Evolutionary conservation across 108 stramenopile genomes (phyloP).

Genomic region (Mayamaea pseudoterrestris): DNA sequence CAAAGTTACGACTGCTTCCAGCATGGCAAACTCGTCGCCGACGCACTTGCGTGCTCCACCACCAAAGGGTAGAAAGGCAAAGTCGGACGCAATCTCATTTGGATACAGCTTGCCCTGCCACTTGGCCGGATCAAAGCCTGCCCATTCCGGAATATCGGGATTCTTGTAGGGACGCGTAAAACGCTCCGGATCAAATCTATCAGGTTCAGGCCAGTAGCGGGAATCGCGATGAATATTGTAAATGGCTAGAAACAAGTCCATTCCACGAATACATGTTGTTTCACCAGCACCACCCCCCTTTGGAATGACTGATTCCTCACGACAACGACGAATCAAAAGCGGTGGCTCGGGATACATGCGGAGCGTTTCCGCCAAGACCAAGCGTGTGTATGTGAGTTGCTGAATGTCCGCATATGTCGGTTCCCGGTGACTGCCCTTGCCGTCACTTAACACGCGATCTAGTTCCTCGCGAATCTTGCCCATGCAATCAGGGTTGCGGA

Average conservation of each 20-base stretch:
- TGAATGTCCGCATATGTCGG: constrained; percentile 81
- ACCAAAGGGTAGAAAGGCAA: constrained; percentile 84
- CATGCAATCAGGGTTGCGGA: constrained; percentile 74
- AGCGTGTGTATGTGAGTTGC: constrained; percentile 66
- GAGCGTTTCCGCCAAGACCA: constrained; percentile 82
- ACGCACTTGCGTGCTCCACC: constrained; percentile 93
- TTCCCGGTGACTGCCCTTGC: too few relatives aligned
- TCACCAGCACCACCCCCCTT: constrained; percentile 68
- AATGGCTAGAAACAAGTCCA: constrained; percentile 91
- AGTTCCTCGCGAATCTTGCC: constrained; percentile 68
- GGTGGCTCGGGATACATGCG: constrained; percentile 93
- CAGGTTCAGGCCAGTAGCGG: constrained; percentile 85
- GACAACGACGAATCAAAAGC: constrained; percentile 86
- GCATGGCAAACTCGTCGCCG: constrained; percentile 91
- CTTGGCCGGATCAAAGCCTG: constrained; percentile 80
- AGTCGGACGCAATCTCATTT: constrained; percentile 86
- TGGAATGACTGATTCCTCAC: constrained; percentile 74
- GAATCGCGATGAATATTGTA: constrained; percentile 91
- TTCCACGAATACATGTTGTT: constrained; percentile 78
- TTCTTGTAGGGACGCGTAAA: constrained; percentile 78
- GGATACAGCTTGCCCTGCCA: constrained; percentile 84
- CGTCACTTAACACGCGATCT: constrained; percentile 83
- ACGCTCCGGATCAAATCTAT: constrained; percentile 79
- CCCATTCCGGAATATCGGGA: constrained; percentile 83
- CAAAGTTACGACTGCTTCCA: constrained; percentile 89